A percentile compares a stretch with the other conserved stretches of the same genome.
Evolutionary conservation across 2,329 filamentous ascomycete species (phyloP).

Genomic region (Aspergillus uvarum): DNA sequence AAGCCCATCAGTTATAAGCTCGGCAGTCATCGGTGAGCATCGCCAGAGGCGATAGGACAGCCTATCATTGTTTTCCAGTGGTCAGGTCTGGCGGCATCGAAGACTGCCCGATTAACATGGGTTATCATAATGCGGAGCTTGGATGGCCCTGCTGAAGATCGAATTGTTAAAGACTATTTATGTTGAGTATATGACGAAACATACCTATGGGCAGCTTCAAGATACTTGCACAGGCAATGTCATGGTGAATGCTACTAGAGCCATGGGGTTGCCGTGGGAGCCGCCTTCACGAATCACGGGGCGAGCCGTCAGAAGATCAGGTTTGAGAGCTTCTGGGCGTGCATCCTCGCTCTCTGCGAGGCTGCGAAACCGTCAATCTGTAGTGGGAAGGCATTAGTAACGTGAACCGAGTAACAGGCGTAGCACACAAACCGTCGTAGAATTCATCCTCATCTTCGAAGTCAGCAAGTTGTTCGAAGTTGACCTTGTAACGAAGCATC

Average conservation of each 20-base stretch:
- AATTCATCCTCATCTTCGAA: constrained; percentile 89
- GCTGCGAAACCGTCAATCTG: constrained; percentile 87
- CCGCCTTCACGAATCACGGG: constrained; percentile 40
- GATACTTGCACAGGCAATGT: constrained; percentile 33
- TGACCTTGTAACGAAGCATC: constrained; percentile 98
- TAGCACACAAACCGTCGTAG: constrained; percentile 64
- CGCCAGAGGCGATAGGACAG: constrained; percentile 12
- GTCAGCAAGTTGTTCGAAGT: constrained; percentile 98
- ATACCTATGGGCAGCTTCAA: constrained; percentile 43
- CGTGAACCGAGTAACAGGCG: not conserved
- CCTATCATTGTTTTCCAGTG: constrained; percentile 30
- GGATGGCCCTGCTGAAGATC: constrained; percentile 39
- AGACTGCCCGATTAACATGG: constrained; percentile 26
- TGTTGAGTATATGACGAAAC: constrained; percentile 4
- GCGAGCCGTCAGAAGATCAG: constrained; percentile 57
- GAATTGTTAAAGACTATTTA: not conserved
- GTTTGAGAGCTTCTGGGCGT: constrained; percentile 59
- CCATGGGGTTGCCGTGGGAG: constrained; percentile 34
- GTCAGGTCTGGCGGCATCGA: constrained; percentile 29
- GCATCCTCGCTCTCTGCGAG: constrained; percentile 85
- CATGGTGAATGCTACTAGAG: constrained; percentile 32
- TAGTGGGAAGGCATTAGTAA: constrained; percentile 6
- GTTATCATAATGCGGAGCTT: constrained; percentile 42
- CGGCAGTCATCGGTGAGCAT: constrained; percentile 17
- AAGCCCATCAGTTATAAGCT: constrained; percentile 20